phyloP scores from a whole-genome alignment of 1,139 yeast genomes.

The Hyphopichia wangnamkhiaoensis region DNA sequence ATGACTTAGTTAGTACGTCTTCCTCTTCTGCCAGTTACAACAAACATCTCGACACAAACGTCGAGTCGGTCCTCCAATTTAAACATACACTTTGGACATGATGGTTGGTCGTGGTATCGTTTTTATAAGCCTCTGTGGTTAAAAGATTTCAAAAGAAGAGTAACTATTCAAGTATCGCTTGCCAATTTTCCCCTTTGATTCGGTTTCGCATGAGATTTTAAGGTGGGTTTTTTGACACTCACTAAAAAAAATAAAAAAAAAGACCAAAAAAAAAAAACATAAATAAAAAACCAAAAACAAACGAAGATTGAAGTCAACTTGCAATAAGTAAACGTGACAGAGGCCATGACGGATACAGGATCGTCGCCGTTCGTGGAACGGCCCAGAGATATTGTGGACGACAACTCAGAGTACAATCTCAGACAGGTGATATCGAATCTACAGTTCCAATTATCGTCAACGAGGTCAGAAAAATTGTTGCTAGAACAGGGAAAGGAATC shows the following conservation, averaged over 20 bases:
- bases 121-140: no score
- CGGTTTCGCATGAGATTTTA: no score
- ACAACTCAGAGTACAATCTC: constrained; percentile 15
- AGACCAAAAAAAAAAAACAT: constrained; percentile 1
- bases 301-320: constrained; percentile 6
- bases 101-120: constrained; percentile 5
- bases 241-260: constrained; percentile 2
- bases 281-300: not conserved
- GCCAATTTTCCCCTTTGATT: not conserved
- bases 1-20: not conserved
- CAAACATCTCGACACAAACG: not conserved
- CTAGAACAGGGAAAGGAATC: constrained; percentile 35
- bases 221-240: not conserved
- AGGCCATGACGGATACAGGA: constrained; percentile 12
- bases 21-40: not conserved
- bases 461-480: constrained; percentile 35
- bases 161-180: not conserved
- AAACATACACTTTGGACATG: constrained; percentile 47
- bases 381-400: constrained; percentile 24
- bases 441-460: constrained; percentile 30
- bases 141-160: not conserved
- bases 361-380: constrained; percentile 51
- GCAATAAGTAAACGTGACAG: no score
- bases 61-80: no score
- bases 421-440: constrained; percentile 21